phyloP scores from a whole-genome alignment of 192 early-diverging fungal species.

The Geosiphon pyriformis region DNA sequence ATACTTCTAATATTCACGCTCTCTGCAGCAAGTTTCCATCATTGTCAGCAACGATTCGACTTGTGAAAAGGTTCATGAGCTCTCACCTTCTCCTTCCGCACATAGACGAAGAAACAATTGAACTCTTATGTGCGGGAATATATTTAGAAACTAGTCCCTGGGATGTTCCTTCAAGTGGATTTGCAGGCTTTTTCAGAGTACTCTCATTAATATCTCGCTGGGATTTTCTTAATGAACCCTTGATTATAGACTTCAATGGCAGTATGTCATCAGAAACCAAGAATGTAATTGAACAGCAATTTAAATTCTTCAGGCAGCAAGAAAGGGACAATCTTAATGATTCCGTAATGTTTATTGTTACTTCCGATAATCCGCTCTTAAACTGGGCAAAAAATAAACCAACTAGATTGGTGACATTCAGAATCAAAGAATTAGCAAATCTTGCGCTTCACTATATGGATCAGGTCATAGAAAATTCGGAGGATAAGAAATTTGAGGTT shows the following conservation, averaged over 20 bases:
- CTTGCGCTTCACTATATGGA: constrained; percentile 57
- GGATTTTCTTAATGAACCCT: constrained; percentile 70
- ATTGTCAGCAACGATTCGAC: constrained; percentile 72
- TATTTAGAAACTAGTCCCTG: constrained; percentile 64
- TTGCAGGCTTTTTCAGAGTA: constrained; percentile 71
- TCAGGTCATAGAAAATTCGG: constrained; percentile 30
- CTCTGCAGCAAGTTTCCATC: constrained; percentile 71
- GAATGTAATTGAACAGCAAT: constrained; percentile 43
- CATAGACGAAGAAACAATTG: constrained; percentile 71
- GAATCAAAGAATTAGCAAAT: constrained; percentile 60
- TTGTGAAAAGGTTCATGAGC: constrained; percentile 87
- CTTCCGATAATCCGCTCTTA: constrained; percentile 54
- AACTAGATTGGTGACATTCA: constrained; percentile 50
- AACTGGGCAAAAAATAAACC: constrained; percentile 58
- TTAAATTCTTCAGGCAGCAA: constrained; percentile 50
- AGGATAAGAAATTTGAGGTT: constrained; percentile 42
- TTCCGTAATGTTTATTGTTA: constrained; percentile 62
- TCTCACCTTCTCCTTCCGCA: constrained; percentile 72
- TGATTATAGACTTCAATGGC: constrained; percentile 76
- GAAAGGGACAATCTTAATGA: constrained; percentile 35
- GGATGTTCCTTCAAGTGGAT: constrained; percentile 55
- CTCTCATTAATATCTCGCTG: constrained; percentile 67
- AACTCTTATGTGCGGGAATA: constrained; percentile 65
- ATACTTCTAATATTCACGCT: constrained; percentile 64
- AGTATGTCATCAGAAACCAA: constrained; percentile 43